These are phyloP conservation scores for Sophora flavescens DNA, from an alignment of 306 rosid species.

Conservation along the genomic window DNA sequence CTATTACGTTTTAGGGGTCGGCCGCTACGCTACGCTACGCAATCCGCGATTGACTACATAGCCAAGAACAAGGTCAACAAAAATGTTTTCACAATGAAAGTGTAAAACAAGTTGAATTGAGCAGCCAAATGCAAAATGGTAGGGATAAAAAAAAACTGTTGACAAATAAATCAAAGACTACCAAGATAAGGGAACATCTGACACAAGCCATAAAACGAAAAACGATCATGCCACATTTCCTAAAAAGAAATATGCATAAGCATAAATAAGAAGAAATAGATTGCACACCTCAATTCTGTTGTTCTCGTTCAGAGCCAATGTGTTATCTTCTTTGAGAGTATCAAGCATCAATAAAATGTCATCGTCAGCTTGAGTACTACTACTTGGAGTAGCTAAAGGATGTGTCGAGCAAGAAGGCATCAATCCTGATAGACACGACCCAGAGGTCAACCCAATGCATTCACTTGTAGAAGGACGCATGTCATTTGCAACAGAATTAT, in stretches of 20 bases:
- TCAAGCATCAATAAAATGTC: conserved; percentile 39
- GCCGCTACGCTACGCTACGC: too few relatives aligned
- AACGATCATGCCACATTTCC: neutral
- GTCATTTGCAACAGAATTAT: conserved; percentile 41
- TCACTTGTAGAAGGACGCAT: conserved; percentile 38
- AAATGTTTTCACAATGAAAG: conserved; percentile 2
- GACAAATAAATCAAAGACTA: neutral
- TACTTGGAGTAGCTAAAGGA: conserved; percentile 40
- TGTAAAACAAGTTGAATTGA: neutral
- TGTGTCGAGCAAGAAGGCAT: conserved; percentile 35
- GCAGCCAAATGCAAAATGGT: neutral
- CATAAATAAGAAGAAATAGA: neutral
- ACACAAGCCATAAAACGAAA: conserved; percentile 1
- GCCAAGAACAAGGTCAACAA: neutral
- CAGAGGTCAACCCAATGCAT: conserved; percentile 40
- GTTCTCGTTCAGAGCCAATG: conserved; percentile 18
- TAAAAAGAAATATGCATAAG: neutral
- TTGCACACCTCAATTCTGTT: conserved; percentile 54
- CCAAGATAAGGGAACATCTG: conserved; percentile 6
- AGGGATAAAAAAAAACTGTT: neutral
- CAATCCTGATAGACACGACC: conserved; percentile 53
- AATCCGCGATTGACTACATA: too few relatives aligned
- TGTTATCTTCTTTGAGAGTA: conserved; percentile 38
- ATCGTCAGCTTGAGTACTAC: conserved; percentile 44
- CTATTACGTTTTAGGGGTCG: too few relatives aligned